Evolutionary conservation across 2,329 filamentous ascomycete genomes (phyloP).

Genomic region (Colletotrichum horii): DNA sequence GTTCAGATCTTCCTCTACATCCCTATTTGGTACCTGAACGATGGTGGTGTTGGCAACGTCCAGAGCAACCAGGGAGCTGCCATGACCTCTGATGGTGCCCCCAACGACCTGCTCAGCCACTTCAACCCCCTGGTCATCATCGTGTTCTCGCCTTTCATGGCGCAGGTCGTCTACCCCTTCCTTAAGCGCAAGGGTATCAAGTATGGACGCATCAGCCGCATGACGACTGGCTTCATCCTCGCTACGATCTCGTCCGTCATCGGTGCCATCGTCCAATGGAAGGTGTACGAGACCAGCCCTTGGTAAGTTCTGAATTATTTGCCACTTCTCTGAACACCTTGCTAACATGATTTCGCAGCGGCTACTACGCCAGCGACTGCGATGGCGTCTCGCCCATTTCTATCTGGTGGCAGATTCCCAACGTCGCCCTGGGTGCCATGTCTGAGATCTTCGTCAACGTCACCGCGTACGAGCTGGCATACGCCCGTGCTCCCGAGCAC

Average conservation of each 20-base stretch:
- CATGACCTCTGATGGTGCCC: constrained; percentile 53
- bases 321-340: no score
- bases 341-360: constrained; percentile 25
- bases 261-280: constrained; percentile 60
- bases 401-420: constrained; percentile 56
- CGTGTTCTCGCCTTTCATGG: constrained; percentile 59
- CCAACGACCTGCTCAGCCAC: constrained; percentile 66
- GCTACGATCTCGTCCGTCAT: constrained; percentile 57
- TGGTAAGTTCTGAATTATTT: constrained; percentile 35
- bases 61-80: constrained; percentile 42
- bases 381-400: constrained; percentile 46
- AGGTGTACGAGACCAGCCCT: constrained; percentile 61
- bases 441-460: constrained; percentile 66
- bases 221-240: constrained; percentile 61
- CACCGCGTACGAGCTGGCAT: constrained; percentile 71
- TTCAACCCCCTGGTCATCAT: constrained; percentile 66
- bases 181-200: constrained; percentile 55
- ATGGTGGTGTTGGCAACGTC: constrained; percentile 42
- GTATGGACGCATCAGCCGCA: constrained; percentile 64
- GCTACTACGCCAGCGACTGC: constrained; percentile 48
- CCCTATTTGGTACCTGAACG: constrained; percentile 44
- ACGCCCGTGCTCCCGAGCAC: constrained; percentile 68
- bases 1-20: constrained; percentile 47
- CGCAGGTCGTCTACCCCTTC: constrained; percentile 60
- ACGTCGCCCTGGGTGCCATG: constrained; percentile 55